Conservation (phyloP, 768 basidiomycete species). For the Dacryopinax primogenitus region DNA sequence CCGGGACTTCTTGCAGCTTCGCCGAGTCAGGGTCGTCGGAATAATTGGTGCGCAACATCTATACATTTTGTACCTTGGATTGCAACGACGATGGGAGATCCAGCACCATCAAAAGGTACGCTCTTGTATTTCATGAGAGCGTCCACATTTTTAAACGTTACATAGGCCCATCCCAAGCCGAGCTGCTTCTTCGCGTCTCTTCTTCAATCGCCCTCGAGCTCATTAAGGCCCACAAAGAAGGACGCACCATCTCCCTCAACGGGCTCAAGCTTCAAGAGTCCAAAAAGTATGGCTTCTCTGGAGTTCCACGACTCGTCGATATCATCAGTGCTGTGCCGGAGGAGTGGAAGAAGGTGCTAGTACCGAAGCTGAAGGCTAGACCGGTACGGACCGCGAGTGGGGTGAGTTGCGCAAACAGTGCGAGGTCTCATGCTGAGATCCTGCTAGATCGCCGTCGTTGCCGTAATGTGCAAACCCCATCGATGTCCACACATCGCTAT, state of each 20-base stretch:
- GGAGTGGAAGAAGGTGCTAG: slow-evolving; percentile 81
- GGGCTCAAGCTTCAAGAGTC: slow-evolving; percentile 74
- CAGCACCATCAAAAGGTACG: background rate
- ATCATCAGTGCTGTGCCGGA: slow-evolving; percentile 98
- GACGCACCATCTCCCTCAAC: slow-evolving; percentile 71
- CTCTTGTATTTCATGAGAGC: background rate
- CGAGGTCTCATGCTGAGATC: background rate
- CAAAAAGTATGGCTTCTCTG: slow-evolving; percentile 77
- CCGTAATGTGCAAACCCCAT: slow-evolving; percentile 99
- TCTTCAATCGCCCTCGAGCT: slow-evolving; percentile 91
- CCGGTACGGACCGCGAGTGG: slow-evolving; percentile 96
- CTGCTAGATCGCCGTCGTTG: slow-evolving; percentile 88
- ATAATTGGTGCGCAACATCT: background rate
- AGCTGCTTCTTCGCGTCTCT: slow-evolving; percentile 76
- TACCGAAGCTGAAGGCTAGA: slow-evolving; percentile 81
- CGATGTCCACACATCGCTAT: slow-evolving; percentile 99
- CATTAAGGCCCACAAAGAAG: slow-evolving; percentile 72
- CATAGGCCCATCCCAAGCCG: slow-evolving; percentile 55
- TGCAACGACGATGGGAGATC: background rate
- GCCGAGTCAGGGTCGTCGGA: background rate
- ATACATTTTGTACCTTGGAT: background rate
- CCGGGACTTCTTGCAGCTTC: background rate
- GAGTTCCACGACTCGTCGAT: slow-evolving; percentile 86
- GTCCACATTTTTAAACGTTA: background rate
- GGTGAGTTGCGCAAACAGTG: slow-evolving; percentile 51